Evolutionary conservation across 257 asterid genomes (phyloP).

Genomic region (Plantago elongata): DNA sequence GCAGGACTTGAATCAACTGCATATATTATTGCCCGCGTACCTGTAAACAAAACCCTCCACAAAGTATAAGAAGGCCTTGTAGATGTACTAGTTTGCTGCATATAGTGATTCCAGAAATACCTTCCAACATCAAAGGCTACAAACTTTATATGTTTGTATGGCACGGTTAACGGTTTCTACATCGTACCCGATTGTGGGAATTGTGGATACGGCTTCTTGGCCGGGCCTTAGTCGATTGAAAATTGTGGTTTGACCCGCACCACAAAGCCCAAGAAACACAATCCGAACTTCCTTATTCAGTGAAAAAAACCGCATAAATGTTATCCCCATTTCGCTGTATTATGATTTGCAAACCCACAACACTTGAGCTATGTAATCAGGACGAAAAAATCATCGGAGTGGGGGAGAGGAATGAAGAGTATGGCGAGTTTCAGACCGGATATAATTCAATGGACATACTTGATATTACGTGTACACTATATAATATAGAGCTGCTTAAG

Average conservation of each 20-base stretch:
- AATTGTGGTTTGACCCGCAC: conserved; percentile 97
- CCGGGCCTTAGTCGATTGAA: conserved; percentile 98
- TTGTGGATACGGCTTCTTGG: conserved; percentile 79
- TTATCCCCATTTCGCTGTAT: conserved; percentile 58
- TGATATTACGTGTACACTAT: no score
- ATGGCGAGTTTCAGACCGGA: no score
- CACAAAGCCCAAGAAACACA: conserved; percentile 88
- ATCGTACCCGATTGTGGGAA: conserved; percentile 93
- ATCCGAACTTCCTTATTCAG: conserved; percentile 97
- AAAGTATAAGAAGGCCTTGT: conserved; percentile 51
- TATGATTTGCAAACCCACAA: no score
- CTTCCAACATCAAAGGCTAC: conserved; percentile 98
- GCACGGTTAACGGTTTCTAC: conserved; percentile 92
- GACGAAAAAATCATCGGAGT: no score
- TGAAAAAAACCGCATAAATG: conserved; percentile 72
- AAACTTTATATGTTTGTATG: conserved; percentile 82
- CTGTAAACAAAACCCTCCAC: conserved; percentile 96
- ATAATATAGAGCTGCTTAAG: no score
- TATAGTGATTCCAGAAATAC: not conserved
- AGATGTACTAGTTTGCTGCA: no score
- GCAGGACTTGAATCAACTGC: conserved; percentile 98
- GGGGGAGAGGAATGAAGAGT: no score
- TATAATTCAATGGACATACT: no score
- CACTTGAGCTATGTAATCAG: no score
- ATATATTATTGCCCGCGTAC: conserved; percentile 92